phyloP scores from a whole-genome alignment of 2,329 filamentous ascomycete species.

The Neonectria hederae region DNA sequence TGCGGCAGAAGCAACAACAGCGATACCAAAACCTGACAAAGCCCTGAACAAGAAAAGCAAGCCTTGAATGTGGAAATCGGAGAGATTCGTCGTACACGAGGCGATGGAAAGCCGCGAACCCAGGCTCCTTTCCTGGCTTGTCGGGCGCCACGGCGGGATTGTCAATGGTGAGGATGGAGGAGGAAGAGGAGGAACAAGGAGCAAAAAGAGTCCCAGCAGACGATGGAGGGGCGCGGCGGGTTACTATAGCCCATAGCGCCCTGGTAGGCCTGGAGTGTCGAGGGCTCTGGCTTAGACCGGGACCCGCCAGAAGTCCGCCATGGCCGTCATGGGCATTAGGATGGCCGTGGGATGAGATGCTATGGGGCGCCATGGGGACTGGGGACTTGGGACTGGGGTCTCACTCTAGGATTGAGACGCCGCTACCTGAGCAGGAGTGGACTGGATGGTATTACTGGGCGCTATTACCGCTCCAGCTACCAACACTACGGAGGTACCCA shows the following conservation, averaged over 20 bases:
- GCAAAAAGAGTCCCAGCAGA: constrained; percentile 31
- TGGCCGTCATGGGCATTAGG: constrained; percentile 8
- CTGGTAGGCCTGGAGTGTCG: constrained; percentile 17
- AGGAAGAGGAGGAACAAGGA: constrained; percentile 28
- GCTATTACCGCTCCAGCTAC: constrained; percentile 14
- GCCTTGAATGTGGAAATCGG: constrained; percentile 14
- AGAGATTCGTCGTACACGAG: constrained; percentile 26
- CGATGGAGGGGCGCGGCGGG: constrained; percentile 37
- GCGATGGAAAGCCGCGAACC: constrained; percentile 29
- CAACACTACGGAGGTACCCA: constrained; percentile 2
- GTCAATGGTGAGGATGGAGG: constrained; percentile 31
- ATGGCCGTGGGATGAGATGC: constrained; percentile 2
- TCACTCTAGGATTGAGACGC: constrained; percentile 24
- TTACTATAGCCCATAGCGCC: constrained; percentile 39
- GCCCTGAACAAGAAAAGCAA: constrained; percentile 24
- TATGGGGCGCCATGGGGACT: no score
- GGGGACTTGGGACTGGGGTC: constrained; percentile 19
- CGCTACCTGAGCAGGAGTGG: constrained; percentile 18
- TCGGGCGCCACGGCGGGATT: constrained; percentile 32
- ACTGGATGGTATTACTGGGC: constrained; percentile 6
- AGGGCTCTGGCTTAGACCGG: constrained; percentile 13
- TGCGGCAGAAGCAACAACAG: constrained; percentile 32
- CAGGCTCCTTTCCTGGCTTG: constrained; percentile 31
- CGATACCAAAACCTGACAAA: constrained; percentile 23
- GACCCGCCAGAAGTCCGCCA: constrained; percentile 18